Conservation (phyloP, 495 filamentous ascomycete genomes). For the Hypoxylon subgilvum region DNA sequence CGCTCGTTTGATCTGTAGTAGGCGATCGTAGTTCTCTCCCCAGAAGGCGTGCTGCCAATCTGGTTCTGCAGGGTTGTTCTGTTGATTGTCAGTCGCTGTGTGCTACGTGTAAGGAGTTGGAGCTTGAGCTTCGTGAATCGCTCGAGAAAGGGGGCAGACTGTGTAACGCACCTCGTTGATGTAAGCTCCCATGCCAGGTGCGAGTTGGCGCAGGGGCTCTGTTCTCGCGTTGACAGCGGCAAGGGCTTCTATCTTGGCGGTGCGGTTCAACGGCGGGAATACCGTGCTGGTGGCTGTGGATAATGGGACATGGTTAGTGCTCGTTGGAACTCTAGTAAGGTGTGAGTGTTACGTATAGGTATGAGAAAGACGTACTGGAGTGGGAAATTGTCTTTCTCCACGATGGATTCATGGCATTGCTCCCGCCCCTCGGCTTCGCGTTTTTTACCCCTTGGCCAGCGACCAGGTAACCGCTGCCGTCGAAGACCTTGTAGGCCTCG, state of each 20-base stretch:
- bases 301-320: not conserved
- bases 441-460: conserved; percentile 45
- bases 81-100: conserved; percentile 17
- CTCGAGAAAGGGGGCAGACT: not conserved
- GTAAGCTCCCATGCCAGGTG: conserved; percentile 47
- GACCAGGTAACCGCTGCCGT: conserved; percentile 37
- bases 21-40: conserved; percentile 55
- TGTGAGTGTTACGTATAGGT: not conserved
- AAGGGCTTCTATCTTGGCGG: conserved; percentile 47
- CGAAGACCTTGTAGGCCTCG: conserved; percentile 28
- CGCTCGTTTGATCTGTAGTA: conserved; percentile 56
- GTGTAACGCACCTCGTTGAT: conserved; percentile 47
- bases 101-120: not conserved
- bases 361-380: conserved; percentile 23
- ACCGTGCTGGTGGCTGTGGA: conserved; percentile 40
- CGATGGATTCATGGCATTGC: conserved; percentile 57
- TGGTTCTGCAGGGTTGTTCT: conserved; percentile 57
- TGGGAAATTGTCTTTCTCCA: conserved; percentile 62
- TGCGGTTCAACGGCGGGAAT: conserved; percentile 47
- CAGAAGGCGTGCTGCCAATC: conserved; percentile 58
- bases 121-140: no score
- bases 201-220: conserved; percentile 46
- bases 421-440: conserved; percentile 49
- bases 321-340: no score
- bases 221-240: conserved; percentile 51